Conservation (phyloP, 2,329 filamentous ascomycete genomes). For the Colletotrichum graminicola region DNA sequence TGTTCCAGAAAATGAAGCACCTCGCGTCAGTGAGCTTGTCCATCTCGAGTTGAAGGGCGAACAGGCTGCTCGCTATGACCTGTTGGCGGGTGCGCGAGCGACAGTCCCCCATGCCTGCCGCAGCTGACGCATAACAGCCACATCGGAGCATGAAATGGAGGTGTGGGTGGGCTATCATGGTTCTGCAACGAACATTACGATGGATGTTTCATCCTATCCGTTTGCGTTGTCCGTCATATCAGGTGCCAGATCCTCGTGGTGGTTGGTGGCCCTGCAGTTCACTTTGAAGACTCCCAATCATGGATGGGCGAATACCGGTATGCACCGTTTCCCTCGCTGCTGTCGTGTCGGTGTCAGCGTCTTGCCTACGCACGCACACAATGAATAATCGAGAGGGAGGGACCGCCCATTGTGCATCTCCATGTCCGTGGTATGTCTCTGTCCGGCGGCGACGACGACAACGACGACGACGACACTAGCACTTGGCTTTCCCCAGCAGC, state of each 20-base stretch:
- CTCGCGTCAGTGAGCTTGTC: slow-evolving; percentile 31
- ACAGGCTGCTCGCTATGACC: slow-evolving; percentile 29
- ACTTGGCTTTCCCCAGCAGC: neutral
- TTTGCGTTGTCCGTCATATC: slow-evolving; percentile 31
- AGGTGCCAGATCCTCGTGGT: slow-evolving; percentile 23
- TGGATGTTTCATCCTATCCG: slow-evolving; percentile 41
- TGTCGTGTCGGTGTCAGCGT: slow-evolving; percentile 3
- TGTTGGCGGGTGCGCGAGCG: slow-evolving; percentile 24
- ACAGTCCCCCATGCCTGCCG: slow-evolving; percentile 37
- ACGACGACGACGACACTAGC: neutral
- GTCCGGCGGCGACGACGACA: neutral
- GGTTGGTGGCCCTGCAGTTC: slow-evolving; percentile 22
- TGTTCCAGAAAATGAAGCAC: slow-evolving; percentile 29
- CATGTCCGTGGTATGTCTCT: slow-evolving; percentile 13
- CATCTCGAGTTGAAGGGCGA: slow-evolving; percentile 35
- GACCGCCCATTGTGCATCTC: neutral
- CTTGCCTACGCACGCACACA: slow-evolving; percentile 7
- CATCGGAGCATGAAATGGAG: slow-evolving; percentile 12
- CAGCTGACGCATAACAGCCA: slow-evolving; percentile 8
- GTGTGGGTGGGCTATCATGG: slow-evolving; percentile 39
- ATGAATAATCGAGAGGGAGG: slow-evolving; percentile 21
- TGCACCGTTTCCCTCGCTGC: slow-evolving; percentile 18
- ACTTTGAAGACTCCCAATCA: slow-evolving; percentile 10
- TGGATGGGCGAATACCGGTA: slow-evolving; percentile 5
- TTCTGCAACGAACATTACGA: slow-evolving; percentile 43